A percentile compares a stretch with the other conserved stretches of the same genome.
Conservation (phyloP, 768 basidiomycete species). For the Boletellus ananas region DNA sequence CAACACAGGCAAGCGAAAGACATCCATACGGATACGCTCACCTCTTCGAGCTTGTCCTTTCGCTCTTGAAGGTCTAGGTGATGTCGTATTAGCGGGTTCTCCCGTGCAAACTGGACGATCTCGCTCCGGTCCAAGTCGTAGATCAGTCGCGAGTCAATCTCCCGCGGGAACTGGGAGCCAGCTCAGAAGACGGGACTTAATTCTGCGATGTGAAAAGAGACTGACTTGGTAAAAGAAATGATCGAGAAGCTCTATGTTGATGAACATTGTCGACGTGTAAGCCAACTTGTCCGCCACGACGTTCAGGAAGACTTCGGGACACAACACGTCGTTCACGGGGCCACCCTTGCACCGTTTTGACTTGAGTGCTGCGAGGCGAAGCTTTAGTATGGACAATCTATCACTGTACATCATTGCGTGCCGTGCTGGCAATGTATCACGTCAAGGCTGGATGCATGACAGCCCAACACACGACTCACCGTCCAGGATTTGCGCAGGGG, state of each 20-base stretch:
- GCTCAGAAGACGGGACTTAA: neutral
- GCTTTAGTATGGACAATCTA: slow-evolving; percentile 75
- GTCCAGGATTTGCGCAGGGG: slow-evolving; percentile 87
- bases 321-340: slow-evolving; percentile 84
- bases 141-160: slow-evolving; percentile 90
- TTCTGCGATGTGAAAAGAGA: neutral
- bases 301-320: slow-evolving; percentile 95
- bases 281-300: slow-evolving; percentile 97
- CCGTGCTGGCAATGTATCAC: slow-evolving; percentile 53
- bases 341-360: slow-evolving; percentile 86
- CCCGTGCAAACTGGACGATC: slow-evolving; percentile 87
- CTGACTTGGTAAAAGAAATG: slow-evolving; percentile 97
- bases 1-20: neutral
- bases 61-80: slow-evolving; percentile 95
- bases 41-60: slow-evolving; percentile 97
- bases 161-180: slow-evolving; percentile 81
- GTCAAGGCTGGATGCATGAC: slow-evolving; percentile 5
- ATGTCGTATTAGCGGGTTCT: slow-evolving; percentile 83
- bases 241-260: slow-evolving; percentile 96
- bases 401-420: slow-evolving; percentile 88
- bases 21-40: slow-evolving; percentile 24
- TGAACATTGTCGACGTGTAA: slow-evolving; percentile 95
- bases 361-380: slow-evolving; percentile 81
- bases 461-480: slow-evolving; percentile 47
- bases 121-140: slow-evolving; percentile 92